phyloP scores from a whole-genome alignment of 495 filamentous ascomycete genomes.

The Aspergillus hancockii region DNA sequence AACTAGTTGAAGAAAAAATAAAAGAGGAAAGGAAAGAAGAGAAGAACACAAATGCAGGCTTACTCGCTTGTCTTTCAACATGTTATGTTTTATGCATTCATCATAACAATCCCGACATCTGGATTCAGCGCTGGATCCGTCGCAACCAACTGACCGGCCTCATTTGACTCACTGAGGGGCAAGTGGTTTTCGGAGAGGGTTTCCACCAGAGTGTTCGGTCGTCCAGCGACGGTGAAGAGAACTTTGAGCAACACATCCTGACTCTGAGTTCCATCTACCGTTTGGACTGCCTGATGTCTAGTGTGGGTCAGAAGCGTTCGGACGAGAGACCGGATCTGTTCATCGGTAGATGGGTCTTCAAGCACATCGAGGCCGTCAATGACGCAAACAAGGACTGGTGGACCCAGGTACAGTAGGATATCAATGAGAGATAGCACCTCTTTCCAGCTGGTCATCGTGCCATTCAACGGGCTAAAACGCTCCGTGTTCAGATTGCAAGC shows the following conservation, averaged over 20 bases:
- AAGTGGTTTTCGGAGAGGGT: slow-evolving; percentile 42
- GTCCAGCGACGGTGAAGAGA: slow-evolving; percentile 43
- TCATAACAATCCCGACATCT: slow-evolving; percentile 40
- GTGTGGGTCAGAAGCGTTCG: slow-evolving; percentile 41
- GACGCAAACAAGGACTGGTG: slow-evolving; percentile 45
- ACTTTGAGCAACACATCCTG: slow-evolving; percentile 43
- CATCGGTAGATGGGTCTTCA: slow-evolving; percentile 39
- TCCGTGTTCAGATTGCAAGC: slow-evolving; percentile 41
- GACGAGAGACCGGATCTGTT: slow-evolving; percentile 37
- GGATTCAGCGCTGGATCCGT: slow-evolving; percentile 30
- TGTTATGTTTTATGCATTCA: slow-evolving; percentile 37
- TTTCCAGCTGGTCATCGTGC: slow-evolving; percentile 42
- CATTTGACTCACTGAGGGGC: slow-evolving; percentile 33
- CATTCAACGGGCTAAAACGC: slow-evolving; percentile 40
- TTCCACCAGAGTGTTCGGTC: slow-evolving; percentile 37
- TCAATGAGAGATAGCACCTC: slow-evolving; percentile 43
- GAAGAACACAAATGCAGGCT: slow-evolving; percentile 3
- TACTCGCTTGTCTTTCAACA: not conserved
- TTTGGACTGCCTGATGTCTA: slow-evolving; percentile 24
- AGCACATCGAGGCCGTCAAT: slow-evolving; percentile 45
- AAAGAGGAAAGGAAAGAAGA: not conserved
- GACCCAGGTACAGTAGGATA: slow-evolving; percentile 39
- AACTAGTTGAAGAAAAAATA: not conserved
- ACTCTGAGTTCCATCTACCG: slow-evolving; percentile 21
- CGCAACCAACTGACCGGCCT: slow-evolving; percentile 19